Evolutionary conservation across 371 early-diverging fungal species (phyloP).

Genomic region (Parasitella parasitica): DNA sequence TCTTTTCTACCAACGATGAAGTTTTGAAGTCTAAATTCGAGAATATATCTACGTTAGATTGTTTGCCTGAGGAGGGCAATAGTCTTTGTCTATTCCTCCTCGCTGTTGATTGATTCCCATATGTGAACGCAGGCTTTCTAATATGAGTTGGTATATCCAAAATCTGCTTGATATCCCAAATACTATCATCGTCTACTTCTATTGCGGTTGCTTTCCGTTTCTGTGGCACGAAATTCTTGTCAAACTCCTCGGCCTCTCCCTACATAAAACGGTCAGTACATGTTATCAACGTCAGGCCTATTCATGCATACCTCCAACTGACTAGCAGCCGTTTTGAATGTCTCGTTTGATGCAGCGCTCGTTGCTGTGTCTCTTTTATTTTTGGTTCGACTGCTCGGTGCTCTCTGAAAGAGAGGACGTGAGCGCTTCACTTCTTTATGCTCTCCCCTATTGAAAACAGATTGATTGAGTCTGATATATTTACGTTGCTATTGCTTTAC

Average conservation of each 20-base stretch:
- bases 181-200: not conserved
- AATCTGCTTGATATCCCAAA: conserved; percentile 26
- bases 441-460: not conserved
- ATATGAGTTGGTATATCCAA: not conserved
- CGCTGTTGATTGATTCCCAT: not conserved
- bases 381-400: not conserved
- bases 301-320: not conserved
- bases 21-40: not conserved
- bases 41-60: conserved; percentile 1
- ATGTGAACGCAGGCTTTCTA: conserved; percentile 1
- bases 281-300: too few relatives aligned
- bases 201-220: not conserved
- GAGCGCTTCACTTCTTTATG: not conserved
- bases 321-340: not conserved
- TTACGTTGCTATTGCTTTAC: conserved; percentile 15
- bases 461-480: not conserved
- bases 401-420: conserved; percentile 9
- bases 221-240: not conserved
- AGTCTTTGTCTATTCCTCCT: not conserved
- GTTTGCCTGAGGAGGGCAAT: not conserved
- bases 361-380: not conserved
- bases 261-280: not conserved
- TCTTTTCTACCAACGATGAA: not conserved
- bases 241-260: not conserved
- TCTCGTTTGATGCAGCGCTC: not conserved